Conservation (phyloP, 495 filamentous ascomycete species). For the Neurospora pannonica region DNA sequence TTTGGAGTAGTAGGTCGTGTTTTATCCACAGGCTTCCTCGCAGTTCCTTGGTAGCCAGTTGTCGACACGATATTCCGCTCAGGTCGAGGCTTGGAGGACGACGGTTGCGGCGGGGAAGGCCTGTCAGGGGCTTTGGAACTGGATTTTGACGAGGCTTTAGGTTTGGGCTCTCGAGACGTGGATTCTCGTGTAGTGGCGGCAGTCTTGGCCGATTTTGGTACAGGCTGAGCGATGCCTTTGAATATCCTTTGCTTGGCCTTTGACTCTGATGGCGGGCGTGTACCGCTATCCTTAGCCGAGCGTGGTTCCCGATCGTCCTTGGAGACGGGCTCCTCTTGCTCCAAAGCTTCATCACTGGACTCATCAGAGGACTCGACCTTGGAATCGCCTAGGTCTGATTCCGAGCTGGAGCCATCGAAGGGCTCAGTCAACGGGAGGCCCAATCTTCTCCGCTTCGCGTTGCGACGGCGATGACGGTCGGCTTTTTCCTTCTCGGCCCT, state of each 20-base stretch:
- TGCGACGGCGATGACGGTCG: conserved; percentile 39
- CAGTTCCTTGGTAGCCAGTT: conserved; percentile 24
- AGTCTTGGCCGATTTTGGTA: neutral
- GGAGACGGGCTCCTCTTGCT: neutral
- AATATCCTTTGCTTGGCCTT: conserved; percentile 1
- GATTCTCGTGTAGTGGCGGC: neutral
- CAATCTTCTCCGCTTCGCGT: conserved; percentile 33
- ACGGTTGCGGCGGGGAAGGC: neutral
- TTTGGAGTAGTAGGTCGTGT: neutral
- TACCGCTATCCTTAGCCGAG: neutral
- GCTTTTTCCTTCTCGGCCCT: conserved; percentile 18
- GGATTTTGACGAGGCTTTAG: neutral
- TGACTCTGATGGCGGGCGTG: neutral
- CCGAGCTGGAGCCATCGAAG: neutral
- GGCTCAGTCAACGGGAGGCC: conserved; percentile 21
- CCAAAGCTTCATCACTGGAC: neutral
- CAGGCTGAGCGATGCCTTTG: conserved; percentile 1
- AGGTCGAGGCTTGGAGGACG: neutral
- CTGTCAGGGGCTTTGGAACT: neutral
- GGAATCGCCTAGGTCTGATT: neutral
- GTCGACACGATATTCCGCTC: neutral
- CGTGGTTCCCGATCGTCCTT: neutral
- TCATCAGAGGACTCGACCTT: neutral
- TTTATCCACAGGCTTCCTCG: conserved; percentile 8
- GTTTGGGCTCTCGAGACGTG: neutral